Evolutionary conservation across 2,329 filamentous ascomycete genomes (phyloP).

Genomic region (Claviceps cyperi): DNA sequence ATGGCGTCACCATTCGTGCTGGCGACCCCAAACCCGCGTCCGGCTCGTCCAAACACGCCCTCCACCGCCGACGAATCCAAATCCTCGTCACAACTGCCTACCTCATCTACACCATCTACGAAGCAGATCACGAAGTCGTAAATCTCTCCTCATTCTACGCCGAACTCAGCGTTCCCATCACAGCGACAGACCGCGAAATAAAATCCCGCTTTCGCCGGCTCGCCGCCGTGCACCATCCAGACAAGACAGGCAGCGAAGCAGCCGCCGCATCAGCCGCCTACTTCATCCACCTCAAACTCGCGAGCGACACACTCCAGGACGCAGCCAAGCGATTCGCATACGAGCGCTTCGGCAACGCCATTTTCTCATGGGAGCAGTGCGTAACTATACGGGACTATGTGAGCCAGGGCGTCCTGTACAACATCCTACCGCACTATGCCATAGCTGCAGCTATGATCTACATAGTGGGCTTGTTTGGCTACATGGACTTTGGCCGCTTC

Average conservation of each 20-base stretch:
- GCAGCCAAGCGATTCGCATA: slow-evolving; percentile 72
- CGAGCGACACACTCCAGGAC: slow-evolving; percentile 69
- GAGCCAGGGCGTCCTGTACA: slow-evolving; percentile 44
- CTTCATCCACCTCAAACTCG: slow-evolving; percentile 74
- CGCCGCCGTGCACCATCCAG: slow-evolving; percentile 61
- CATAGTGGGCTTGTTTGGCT: slow-evolving; percentile 47
- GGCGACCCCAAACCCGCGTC: slow-evolving; percentile 67
- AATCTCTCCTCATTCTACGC: slow-evolving; percentile 63
- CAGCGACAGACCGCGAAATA: slow-evolving; percentile 59
- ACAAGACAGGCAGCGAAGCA: slow-evolving; percentile 48
- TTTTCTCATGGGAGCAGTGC: slow-evolving; percentile 51
- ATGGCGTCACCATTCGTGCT: slow-evolving; percentile 76
- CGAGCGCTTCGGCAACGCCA: slow-evolving; percentile 68
- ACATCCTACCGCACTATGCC: slow-evolving; percentile 46
- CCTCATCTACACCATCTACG: slow-evolving; percentile 83
- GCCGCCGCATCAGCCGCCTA: slow-evolving; percentile 23
- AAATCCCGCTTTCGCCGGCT: slow-evolving; percentile 76
- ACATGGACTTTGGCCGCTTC: slow-evolving; percentile 52
- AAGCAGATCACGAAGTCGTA: slow-evolving; percentile 71
- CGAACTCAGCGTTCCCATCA: slow-evolving; percentile 54
- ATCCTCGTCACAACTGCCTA: slow-evolving; percentile 71
- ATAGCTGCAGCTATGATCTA: slow-evolving; percentile 43
- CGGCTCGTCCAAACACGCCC: slow-evolving; percentile 51
- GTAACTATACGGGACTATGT: slow-evolving; percentile 61
- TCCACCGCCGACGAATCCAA: slow-evolving; percentile 70